Evolutionary conservation across 208 protist species (phyloP).

Genomic region (Trypanosoma platydactyli): DNA sequence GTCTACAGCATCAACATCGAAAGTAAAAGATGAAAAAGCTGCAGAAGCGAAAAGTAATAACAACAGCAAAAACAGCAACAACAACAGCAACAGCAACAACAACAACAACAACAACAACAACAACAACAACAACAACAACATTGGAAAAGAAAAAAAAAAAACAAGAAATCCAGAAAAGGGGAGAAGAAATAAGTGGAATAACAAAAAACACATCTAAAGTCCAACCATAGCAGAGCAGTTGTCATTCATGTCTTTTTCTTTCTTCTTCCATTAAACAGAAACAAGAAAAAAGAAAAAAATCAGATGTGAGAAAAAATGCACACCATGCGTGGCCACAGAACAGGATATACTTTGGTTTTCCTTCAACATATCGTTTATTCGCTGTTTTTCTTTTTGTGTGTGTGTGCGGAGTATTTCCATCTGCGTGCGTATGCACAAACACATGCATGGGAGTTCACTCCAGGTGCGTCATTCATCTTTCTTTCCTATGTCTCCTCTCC

Average conservation of each 20-base stretch:
- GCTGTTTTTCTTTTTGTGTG: conserved; percentile 25
- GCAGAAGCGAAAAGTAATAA: neutral
- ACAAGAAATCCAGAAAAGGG: conserved; percentile 7
- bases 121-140: conserved; percentile 24
- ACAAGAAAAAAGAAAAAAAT: conserved; percentile 10
- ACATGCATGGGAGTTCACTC: conserved; percentile 9
- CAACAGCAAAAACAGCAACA: conserved; percentile 21
- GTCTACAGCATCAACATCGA: too few relatives aligned
- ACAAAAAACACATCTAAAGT: neutral
- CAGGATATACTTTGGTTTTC: conserved; percentile 15
- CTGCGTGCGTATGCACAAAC: conserved; percentile 6
- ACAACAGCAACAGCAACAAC: conserved; percentile 5
- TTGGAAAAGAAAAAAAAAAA: neutral
- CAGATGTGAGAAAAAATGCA: neutral
- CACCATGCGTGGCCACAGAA: neutral
- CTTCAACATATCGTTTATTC: conserved; percentile 21
- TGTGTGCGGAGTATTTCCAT: neutral
- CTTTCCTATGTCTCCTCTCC: conserved; percentile 2
- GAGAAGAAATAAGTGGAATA: conserved; percentile 13
- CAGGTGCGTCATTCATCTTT: neutral
- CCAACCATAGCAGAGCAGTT: neutral
- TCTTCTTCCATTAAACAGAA: neutral
- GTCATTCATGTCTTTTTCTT: neutral
- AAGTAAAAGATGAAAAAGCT: neutral
- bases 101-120: conserved; percentile 20